phyloP scores from a whole-genome alignment of 495 filamentous ascomycete genomes.

The Penicillium samsonianum region DNA sequence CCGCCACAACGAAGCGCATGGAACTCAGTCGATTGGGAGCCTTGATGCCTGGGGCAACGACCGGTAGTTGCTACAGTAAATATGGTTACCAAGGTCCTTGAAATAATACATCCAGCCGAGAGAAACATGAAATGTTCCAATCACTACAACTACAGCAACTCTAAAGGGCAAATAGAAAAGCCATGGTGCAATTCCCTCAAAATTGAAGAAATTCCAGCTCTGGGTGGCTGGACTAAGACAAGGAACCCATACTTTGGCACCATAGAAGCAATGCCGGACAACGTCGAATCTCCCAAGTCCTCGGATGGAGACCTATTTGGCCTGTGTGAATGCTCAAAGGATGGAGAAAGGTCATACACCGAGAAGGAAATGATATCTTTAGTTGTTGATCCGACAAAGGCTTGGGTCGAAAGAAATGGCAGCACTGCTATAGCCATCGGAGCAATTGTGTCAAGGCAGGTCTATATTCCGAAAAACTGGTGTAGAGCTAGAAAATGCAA shows the following conservation, averaged over 20 bases:
- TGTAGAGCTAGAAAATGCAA: constrained; percentile 2
- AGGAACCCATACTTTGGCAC: too few species aligned
- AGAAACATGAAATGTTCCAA: too few species aligned
- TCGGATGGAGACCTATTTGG: too few species aligned
- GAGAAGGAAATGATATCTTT: neutral
- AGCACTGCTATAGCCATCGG: neutral
- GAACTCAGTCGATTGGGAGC: constrained; percentile 41
- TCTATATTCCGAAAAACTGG: neutral
- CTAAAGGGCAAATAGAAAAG: too few species aligned
- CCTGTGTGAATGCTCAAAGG: too few species aligned
- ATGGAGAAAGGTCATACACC: neutral
- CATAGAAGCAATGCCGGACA: too few species aligned
- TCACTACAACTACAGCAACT: too few species aligned
- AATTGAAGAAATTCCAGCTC: too few species aligned
- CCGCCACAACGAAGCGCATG: constrained; percentile 45
- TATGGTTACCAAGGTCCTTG: constrained; percentile 2
- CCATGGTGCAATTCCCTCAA: too few species aligned
- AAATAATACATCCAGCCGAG: neutral
- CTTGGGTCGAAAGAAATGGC: neutral
- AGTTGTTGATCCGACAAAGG: neutral
- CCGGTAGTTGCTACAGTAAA: neutral
- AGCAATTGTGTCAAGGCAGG: neutral
- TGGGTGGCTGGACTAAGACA: too few species aligned
- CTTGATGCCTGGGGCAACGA: constrained; percentile 28
- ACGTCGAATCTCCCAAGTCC: too few species aligned